Evolutionary conservation across 345 rosid species (phyloP).

Genomic region (Moricandia arvensis): DNA sequence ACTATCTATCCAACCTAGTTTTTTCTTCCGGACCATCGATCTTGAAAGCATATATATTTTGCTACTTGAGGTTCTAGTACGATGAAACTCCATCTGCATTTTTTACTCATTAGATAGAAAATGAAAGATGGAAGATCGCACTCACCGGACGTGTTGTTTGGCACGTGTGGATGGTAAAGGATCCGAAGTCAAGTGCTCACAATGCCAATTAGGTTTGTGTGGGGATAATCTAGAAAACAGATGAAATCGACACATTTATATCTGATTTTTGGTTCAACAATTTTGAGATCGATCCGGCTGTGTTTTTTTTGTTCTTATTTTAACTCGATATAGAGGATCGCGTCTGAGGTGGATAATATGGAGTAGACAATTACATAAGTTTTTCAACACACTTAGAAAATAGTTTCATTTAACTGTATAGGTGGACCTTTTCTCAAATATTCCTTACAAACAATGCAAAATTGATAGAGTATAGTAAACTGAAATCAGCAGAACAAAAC

Average conservation of each 20-base stretch:
- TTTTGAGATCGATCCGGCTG: conserved; percentile 39
- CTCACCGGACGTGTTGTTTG: conserved; percentile 29
- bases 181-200: conserved; percentile 14
- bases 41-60: conserved; percentile 4
- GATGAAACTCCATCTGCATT: not conserved
- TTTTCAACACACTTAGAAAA: not conserved
- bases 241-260: conserved; percentile 61
- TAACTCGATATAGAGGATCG: not conserved
- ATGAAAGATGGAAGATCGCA: conserved; percentile 29
- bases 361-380: not conserved
- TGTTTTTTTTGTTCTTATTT: conserved; percentile 21
- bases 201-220: conserved; percentile 37
- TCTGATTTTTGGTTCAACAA: conserved; percentile 48
- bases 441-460: not conserved
- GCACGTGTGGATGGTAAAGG: conserved; percentile 16
- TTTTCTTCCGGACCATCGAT: not conserved
- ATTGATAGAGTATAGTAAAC: not conserved
- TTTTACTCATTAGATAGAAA: not conserved
- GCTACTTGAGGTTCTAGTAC: conserved; percentile 32
- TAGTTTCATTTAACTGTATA: not conserved
- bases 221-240: conserved; percentile 25
- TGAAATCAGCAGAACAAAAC: not conserved
- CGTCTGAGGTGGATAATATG: not conserved
- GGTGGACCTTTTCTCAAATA: not conserved
- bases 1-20: not conserved